Conservation (phyloP, 2,329 filamentous ascomycete genomes). For the Parastagonospora nodorum region DNA sequence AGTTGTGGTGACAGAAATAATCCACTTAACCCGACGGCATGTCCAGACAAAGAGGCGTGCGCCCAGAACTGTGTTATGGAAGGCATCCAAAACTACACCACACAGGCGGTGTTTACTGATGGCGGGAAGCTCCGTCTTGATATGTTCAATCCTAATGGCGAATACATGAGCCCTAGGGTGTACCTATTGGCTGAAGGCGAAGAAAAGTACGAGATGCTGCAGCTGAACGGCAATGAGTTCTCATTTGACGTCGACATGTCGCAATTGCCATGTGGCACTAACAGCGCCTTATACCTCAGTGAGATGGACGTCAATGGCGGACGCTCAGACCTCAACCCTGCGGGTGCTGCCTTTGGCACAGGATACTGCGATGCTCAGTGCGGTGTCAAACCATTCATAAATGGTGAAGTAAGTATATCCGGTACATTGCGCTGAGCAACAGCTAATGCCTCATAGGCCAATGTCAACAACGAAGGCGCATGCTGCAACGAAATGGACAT, state of each 20-base stretch:
- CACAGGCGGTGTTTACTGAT: slow-evolving; percentile 59
- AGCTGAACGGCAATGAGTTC: slow-evolving; percentile 70
- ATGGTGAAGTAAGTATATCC: slow-evolving; percentile 40
- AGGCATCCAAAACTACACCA: slow-evolving; percentile 58
- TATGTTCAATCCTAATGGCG: slow-evolving; percentile 43
- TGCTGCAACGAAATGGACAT: slow-evolving; percentile 64
- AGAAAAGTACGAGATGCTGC: slow-evolving; percentile 68
- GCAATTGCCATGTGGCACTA: slow-evolving; percentile 50
- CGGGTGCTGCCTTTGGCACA: slow-evolving; percentile 64
- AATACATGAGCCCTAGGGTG: slow-evolving; percentile 57
- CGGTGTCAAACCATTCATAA: slow-evolving; percentile 45
- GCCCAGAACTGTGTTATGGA: slow-evolving; percentile 63
- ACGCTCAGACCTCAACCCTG: slow-evolving; percentile 45
- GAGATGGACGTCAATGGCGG: slow-evolving; percentile 48
- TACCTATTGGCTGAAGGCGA: slow-evolving; percentile 67
- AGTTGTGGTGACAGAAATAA: slow-evolving; percentile 42
- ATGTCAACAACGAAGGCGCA: slow-evolving; percentile 51
- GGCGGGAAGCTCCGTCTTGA: slow-evolving; percentile 56
- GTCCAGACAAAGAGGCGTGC: slow-evolving; percentile 56
- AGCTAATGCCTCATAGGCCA: slow-evolving; percentile 49
- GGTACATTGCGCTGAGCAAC: slow-evolving; percentile 20
- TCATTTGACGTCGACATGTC: slow-evolving; percentile 71
- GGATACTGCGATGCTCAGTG: slow-evolving; percentile 61
- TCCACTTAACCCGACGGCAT: slow-evolving; percentile 50
- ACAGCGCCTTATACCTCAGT: slow-evolving; percentile 47